Evolutionary conservation across 225 moss, liverwort and hornwort genomes (phyloP), one percentile per base, ranked within the genome.

Genomic region (Sphagnum contortum): DNA sequence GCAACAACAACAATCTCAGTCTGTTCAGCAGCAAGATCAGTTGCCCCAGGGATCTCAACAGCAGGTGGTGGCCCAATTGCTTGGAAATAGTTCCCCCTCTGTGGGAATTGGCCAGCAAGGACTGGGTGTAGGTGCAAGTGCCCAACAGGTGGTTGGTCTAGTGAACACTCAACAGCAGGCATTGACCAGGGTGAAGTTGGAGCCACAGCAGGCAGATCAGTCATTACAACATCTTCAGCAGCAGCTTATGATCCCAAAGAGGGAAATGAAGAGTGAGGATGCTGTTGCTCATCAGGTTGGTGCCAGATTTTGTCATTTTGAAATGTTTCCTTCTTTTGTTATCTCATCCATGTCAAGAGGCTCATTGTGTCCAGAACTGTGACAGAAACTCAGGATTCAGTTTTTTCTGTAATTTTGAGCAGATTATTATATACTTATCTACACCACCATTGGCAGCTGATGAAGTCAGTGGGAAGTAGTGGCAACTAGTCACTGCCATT

Each of bases 231-330:
- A 74, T 68, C 77, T 74, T 9, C 59, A 60, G 59, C 59, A 60
- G 59, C 59, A 60, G n/a, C n/a, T 60, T 66, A 64, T 82, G 7
- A 70, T 77, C 57, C 81, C 81, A 2, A 82, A 82, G 63, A 63
- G 67, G 48, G 81, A 82, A 72, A 70, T 78, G 8, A 82, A 82
- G 63, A 74, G 75, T 74, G 81, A 82, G 58, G 75, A 82, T 50
- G 81, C 77, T 11, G 44, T 78, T 3, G 58, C 66, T 11, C 78
- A 82, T 11, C 81, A 82, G 48, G 77, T 77, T 10, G 57, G 70
- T 9, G 29, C 29, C 29, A 29, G 76, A 80, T 47, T 76, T 73
- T 47, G 74, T 66, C 2, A 57, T 73, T 4, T 71, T 67, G 48
- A 75, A 81, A 62, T 61, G 80, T 55, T 63, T 76, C 7, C 76